Evolutionary conservation across 345 rosid species (phyloP), one percentile per base, ranked within the genome.

Genomic region (Pistacia vera): DNA sequence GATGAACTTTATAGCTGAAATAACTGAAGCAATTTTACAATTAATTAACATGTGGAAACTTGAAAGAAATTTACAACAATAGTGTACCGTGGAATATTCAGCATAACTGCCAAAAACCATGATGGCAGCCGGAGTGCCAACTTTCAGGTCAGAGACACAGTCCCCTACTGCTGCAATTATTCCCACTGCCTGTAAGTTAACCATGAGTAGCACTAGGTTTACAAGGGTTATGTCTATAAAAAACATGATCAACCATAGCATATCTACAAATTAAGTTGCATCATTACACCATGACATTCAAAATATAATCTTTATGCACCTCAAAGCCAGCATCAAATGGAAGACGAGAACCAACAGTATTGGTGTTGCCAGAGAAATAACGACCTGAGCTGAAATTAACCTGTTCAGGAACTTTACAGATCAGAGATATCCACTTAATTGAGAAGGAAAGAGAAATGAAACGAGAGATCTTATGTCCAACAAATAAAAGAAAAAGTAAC

Each of bases 301-400:
- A 68, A 68, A 68, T 52, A 51, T 14, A 62, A 33, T 38, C 44
- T 33, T 67, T 20, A 62, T 33, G 1, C 75, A 93, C 99, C 97
- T 95, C 99, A 83, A 95, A 95, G 76, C 99, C 99, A 77, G 96
- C 93, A 88, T 93, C 97, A 76, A 95, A 89, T 9, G 99, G 99
- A 81, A 93, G 96, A 79, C 49, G 89, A 46, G 98, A 87, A 33
- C 30, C 73, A 55, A 76, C 30, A 71, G 81, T 82, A 38, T 71
- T 82, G 52, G 58, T 70, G 20, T 75, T 81, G 22, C 95, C 95
- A 51, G 79, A 41, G 73, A 95, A 95, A 86, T 93, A 95, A 78
- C 93, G 89, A 59, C 99, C 99, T 38, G 99, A 89, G 88, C 99
- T 95, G 87, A 92, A 93, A 88, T 95, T 95, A 18, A 95, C 99